These are phyloP conservation scores for Claviceps spartinae DNA, from an alignment of 2,329 filamentous ascomycete species.

Conservation along the genomic window DNA sequence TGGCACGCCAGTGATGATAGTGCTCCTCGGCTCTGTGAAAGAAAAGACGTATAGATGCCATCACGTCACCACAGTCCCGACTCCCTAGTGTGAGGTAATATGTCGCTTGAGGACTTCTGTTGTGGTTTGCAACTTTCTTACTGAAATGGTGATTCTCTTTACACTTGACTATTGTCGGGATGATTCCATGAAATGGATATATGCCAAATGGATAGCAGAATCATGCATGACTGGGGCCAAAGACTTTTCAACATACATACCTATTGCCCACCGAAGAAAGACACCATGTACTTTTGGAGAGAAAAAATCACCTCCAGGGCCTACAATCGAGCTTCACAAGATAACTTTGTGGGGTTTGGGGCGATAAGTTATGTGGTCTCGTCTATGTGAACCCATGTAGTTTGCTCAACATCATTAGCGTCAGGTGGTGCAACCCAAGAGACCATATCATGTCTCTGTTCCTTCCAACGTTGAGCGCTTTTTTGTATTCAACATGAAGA, in stretches of 20 bases:
- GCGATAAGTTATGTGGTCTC: constrained; percentile 8
- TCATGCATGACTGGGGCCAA: background rate
- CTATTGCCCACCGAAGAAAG: background rate
- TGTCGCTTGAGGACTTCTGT: too few species aligned
- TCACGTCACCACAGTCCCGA: too few species aligned
- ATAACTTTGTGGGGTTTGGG: constrained; percentile 12
- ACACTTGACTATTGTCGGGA: too few species aligned
- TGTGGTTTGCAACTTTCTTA: too few species aligned
- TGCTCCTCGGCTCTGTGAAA: too few species aligned
- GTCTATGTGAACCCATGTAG: constrained; percentile 13
- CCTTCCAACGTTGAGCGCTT: background rate
- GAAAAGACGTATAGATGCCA: too few species aligned
- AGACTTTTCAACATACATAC: background rate
- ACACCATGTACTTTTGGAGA: background rate
- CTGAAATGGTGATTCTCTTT: too few species aligned
- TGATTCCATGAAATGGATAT: too few species aligned
- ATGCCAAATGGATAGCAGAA: too few species aligned
- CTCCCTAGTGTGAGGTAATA: too few species aligned
- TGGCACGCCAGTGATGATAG: too few species aligned
- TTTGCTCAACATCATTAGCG: constrained; percentile 24
- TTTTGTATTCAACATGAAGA: background rate
- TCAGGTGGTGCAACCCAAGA: constrained; percentile 7
- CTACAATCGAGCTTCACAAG: constrained; percentile 15
- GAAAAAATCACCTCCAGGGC: background rate
- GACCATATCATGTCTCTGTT: constrained; percentile 7